Conservation (phyloP, 208 protist species). For the Borovskyia barvae region DNA sequence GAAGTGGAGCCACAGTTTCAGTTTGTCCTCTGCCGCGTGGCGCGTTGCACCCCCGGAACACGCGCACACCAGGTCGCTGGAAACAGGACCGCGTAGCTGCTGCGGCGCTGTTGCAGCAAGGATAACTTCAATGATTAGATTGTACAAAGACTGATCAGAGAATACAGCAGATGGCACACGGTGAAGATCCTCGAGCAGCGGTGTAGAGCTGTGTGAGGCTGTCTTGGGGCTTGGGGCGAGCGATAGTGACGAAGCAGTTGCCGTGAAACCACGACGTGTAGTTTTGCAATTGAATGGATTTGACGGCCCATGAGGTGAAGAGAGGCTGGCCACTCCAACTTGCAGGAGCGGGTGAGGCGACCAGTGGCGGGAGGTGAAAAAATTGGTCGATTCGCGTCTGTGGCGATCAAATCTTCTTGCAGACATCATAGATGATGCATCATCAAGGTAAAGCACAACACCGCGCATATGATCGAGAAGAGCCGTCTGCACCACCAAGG, state of each 20-base stretch:
- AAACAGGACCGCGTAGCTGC: no score
- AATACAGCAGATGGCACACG: slow-evolving; percentile 5
- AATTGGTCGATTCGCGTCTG: not conserved
- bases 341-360: slow-evolving; percentile 10
- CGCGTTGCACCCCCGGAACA: not conserved
- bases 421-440: not conserved
- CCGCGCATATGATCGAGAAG: slow-evolving; percentile 39
- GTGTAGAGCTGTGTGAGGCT: not conserved
- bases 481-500: slow-evolving; percentile 30
- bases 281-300: no score
- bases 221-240: no score
- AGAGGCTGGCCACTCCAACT: no score
- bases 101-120: no score
- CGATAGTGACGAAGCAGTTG: no score
- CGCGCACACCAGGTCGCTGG: no score
- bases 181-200: slow-evolving; percentile 13
- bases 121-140: slow-evolving; percentile 18
- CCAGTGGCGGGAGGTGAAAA: slow-evolving; percentile 21
- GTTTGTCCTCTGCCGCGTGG: slow-evolving; percentile 11
- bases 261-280: no score
- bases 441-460: slow-evolving; percentile 33
- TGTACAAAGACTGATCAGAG: slow-evolving; percentile 25
- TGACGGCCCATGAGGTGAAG: no score
- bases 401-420: not conserved
- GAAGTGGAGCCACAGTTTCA: slow-evolving; percentile 25